phyloP scores from a whole-genome alignment of 495 filamentous ascomycete species.

The Entonaema liquescens region DNA sequence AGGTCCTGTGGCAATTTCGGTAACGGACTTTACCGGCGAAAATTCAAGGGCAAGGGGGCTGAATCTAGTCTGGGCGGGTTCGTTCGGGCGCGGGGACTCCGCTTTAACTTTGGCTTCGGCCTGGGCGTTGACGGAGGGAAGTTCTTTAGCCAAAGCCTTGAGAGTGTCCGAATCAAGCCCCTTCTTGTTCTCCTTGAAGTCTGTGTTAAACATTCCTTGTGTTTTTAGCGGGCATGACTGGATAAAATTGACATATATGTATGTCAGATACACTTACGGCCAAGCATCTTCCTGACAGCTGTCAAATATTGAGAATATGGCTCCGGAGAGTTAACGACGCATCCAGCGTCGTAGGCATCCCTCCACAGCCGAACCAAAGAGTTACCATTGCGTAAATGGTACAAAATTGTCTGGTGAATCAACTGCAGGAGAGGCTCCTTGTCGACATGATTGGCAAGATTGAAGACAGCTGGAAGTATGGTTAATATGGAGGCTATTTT shows the following conservation, averaged over 20 bases:
- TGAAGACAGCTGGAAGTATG: not conserved
- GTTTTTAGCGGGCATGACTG: not conserved
- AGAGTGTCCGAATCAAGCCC: not conserved
- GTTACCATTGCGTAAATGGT: not conserved
- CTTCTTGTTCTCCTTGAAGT: not conserved
- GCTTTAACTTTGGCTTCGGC: not conserved
- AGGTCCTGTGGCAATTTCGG: not conserved
- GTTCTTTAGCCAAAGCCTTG: not conserved
- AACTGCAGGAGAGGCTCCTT: not conserved
- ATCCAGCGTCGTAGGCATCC: slow-evolving; percentile 10
- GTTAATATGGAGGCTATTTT: not conserved
- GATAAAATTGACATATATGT: not conserved
- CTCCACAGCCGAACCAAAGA: not conserved
- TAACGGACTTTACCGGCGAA: not conserved
- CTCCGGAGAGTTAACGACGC: not conserved
- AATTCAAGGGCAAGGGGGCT: not conserved
- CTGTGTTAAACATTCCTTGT: slow-evolving; percentile 4
- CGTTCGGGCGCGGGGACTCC: not conserved
- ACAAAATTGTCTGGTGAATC: not conserved
- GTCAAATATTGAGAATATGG: slow-evolving; percentile 7
- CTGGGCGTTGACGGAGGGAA: not conserved
- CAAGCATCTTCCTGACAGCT: slow-evolving; percentile 2
- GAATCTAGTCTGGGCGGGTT: not conserved
- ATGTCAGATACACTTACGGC: slow-evolving; percentile 20
- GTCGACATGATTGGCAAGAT: not conserved